phyloP scores from a whole-genome alignment of 192 early-diverging fungal genomes.

The Coemansia sp. region DNA sequence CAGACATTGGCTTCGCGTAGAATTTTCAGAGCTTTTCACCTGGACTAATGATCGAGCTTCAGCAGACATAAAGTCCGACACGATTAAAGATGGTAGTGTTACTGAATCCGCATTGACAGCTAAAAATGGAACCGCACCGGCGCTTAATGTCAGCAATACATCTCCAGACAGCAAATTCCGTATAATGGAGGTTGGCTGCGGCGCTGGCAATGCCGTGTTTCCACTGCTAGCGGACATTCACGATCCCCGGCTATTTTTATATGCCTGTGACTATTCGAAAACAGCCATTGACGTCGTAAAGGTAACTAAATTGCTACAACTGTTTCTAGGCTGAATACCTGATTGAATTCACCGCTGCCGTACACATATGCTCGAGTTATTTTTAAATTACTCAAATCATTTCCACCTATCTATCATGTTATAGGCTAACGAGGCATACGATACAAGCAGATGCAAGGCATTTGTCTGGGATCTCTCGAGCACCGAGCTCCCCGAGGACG shows the following conservation, averaged over 20 bases:
- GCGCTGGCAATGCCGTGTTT: constrained; percentile 76
- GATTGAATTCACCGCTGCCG: neutral
- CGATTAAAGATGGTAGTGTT: neutral
- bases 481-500: constrained; percentile 53
- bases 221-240: constrained; percentile 63
- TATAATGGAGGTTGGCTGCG: constrained; percentile 80
- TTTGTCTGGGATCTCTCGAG: constrained; percentile 77
- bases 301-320: constrained; percentile 29
- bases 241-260: constrained; percentile 63
- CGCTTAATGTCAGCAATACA: neutral
- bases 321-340: neutral
- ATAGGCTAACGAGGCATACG: constrained; percentile 58
- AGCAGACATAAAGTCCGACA: constrained; percentile 3
- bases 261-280: constrained; percentile 73
- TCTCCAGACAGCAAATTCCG: constrained; percentile 26
- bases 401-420: constrained; percentile 3
- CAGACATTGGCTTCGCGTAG: constrained; percentile 89
- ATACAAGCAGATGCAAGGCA: constrained; percentile 60
- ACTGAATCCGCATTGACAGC: no score
- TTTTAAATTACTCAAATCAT: neutral
- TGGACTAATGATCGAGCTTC: constrained; percentile 38
- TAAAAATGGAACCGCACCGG: constrained; percentile 1
- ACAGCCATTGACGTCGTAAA: constrained; percentile 74
- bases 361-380: neutral
- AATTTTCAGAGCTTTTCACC: constrained; percentile 86